These are phyloP conservation scores for Backusella westeae DNA, from an alignment of 192 early-diverging fungal genomes.

Conservation along the genomic window DNA sequence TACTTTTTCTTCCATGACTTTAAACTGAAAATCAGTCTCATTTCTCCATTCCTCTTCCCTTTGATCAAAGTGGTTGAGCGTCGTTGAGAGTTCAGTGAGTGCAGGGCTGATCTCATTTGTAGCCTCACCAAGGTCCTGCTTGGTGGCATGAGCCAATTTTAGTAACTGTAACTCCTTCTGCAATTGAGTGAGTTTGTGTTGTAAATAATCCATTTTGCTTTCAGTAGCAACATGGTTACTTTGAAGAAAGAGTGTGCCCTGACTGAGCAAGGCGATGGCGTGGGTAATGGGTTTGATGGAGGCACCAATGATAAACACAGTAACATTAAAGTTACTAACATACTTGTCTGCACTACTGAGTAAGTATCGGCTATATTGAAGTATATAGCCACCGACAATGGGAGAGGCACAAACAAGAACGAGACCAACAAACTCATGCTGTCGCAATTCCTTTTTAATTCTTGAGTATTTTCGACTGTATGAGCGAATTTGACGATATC, in stretches of 20 bases:
- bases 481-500: conserved; percentile 26
- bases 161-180: conserved; percentile 50
- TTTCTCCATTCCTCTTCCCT: conserved; percentile 48
- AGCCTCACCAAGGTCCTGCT: conserved; percentile 47
- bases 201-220: conserved; percentile 44
- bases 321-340: conserved; percentile 53
- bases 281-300: conserved; percentile 52
- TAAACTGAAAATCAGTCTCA: conserved; percentile 51
- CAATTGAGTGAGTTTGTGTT: conserved; percentile 40
- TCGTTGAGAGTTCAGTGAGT: conserved; percentile 47
- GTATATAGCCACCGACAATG: conserved; percentile 49
- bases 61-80: conserved; percentile 54
- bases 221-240: conserved; percentile 41
- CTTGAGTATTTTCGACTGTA: conserved; percentile 11
- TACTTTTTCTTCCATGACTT: conserved; percentile 47
- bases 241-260: conserved; percentile 52
- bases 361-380: conserved; percentile 51
- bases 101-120: conserved; percentile 48
- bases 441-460: conserved; percentile 44
- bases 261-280: conserved; percentile 43
- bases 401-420: conserved; percentile 49
- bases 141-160: conserved; percentile 51
- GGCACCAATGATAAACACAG: conserved; percentile 56
- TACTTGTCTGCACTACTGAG: conserved; percentile 53
- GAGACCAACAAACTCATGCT: conserved; percentile 48